Conservation (phyloP, 345 rosid species). For the Kernera saxatilis region DNA sequence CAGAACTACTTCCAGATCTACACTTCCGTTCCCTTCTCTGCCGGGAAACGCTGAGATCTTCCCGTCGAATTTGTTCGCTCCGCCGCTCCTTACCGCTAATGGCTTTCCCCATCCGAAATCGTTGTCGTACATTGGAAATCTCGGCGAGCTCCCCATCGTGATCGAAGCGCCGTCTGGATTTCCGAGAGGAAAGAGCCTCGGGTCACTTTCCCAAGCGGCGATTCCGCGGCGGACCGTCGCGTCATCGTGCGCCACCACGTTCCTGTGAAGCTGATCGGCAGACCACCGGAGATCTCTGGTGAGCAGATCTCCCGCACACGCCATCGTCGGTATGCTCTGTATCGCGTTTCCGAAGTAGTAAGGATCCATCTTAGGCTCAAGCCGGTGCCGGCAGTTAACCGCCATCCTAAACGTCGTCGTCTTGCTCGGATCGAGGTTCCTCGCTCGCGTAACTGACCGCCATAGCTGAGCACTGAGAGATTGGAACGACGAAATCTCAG, state of each 20-base stretch:
- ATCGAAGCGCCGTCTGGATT: constrained; percentile 93
- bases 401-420: constrained; percentile 92
- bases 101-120: constrained; percentile 98
- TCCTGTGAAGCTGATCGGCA: constrained; percentile 58
- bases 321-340: constrained; percentile 83
- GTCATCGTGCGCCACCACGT: constrained; percentile 72
- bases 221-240: constrained; percentile 62
- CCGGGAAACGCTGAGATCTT: constrained; percentile 92
- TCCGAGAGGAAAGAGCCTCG: constrained; percentile 85
- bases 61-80: constrained; percentile 93
- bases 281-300: constrained; percentile 56
- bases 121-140: constrained; percentile 93
- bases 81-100: constrained; percentile 82
- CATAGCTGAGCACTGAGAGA: constrained; percentile 84
- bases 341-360: constrained; percentile 92
- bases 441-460: constrained; percentile 80
- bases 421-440: constrained; percentile 50
- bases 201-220: constrained; percentile 68
- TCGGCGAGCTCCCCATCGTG: constrained; percentile 96
- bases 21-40: constrained; percentile 69
- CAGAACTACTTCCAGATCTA: constrained; percentile 87
- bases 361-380: constrained; percentile 61
- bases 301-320: constrained; percentile 50
- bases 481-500: constrained; percentile 86
- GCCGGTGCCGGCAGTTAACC: constrained; percentile 85